Percentiles rank a stretch among this genome's conserved stretches.
Conservation (phyloP, 805 yeast genomes). For the Monosporozyma yasuniensis region DNA sequence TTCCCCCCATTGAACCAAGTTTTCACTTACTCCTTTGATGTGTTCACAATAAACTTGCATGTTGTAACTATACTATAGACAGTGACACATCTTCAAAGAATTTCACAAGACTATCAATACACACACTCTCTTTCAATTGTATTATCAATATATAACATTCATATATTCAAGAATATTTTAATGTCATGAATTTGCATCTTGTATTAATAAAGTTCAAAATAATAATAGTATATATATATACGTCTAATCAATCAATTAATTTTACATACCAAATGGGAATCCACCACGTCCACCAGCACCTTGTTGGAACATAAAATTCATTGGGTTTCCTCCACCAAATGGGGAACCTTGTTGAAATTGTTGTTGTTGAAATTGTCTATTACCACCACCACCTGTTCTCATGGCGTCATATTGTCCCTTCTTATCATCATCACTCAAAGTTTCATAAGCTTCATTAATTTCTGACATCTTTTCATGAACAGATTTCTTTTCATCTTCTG, state of each 20-base stretch:
- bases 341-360: constrained; percentile 8
- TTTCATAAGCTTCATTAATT: constrained; percentile 88
- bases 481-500: constrained; percentile 52
- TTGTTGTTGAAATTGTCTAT: not conserved
- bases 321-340: constrained; percentile 8
- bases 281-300: constrained; percentile 4
- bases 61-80: not conserved
- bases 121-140: too few species aligned
- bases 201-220: constrained; percentile 1
- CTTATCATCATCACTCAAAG: constrained; percentile 56
- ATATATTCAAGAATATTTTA: not conserved
- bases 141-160: not conserved
- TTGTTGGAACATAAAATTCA: constrained; percentile 5
- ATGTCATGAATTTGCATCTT: not conserved
- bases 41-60: too few species aligned
- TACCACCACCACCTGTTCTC: constrained; percentile 14
- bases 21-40: too few species aligned
- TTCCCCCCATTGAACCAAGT: too few species aligned
- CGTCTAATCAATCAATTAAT: too few species aligned
- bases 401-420: constrained; percentile 57
- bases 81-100: not conserved
- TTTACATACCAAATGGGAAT: constrained; percentile 13
- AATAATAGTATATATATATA: not conserved
- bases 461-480: constrained; percentile 83
- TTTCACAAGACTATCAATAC: too few species aligned